Evolutionary conservation across 306 rosid species (phyloP).

Genomic region (Casuarina glauca): DNA sequence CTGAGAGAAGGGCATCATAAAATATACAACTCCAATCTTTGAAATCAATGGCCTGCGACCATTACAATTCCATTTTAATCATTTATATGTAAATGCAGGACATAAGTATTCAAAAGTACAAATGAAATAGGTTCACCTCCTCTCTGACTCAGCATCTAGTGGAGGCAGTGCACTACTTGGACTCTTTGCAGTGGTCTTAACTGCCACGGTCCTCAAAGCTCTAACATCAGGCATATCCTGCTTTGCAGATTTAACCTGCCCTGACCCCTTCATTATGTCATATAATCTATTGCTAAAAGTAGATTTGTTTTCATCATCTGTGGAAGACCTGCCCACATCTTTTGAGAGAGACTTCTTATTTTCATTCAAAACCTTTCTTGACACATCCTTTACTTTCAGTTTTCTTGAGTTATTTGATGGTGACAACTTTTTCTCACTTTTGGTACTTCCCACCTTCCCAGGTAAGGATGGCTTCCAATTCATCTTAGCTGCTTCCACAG

Average conservation of each 20-base stretch:
- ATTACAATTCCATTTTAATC: background rate
- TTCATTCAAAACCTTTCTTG: constrained; percentile 37
- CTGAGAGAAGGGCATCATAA: constrained; percentile 6
- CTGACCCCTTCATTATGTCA: constrained; percentile 33
- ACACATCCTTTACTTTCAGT: constrained; percentile 34
- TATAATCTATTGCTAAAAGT: constrained; percentile 45
- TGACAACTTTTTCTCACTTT: constrained; percentile 35
- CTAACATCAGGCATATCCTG: constrained; percentile 36
- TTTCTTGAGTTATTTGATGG: constrained; percentile 44
- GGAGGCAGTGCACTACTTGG: constrained; percentile 31
- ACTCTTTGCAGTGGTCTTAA: constrained; percentile 33
- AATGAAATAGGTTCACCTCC: constrained; percentile 50
- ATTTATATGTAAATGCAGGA: background rate
- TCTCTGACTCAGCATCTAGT: constrained; percentile 67
- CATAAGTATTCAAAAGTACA: constrained; percentile 16
- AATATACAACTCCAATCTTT: constrained; percentile 8
- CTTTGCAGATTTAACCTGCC: constrained; percentile 35
- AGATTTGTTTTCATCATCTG: constrained; percentile 33
- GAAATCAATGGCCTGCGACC: background rate
- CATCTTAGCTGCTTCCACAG: constrained; percentile 32
- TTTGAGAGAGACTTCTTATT: constrained; percentile 31
- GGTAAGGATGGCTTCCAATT: constrained; percentile 35
- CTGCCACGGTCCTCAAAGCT: constrained; percentile 27
- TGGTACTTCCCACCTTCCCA: constrained; percentile 35
- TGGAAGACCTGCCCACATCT: constrained; percentile 36